Evolutionary conservation across 2,329 filamentous ascomycete genomes (phyloP), one percentile per base, ranked within the genome.

Genomic region (Bertia moriformis): DNA sequence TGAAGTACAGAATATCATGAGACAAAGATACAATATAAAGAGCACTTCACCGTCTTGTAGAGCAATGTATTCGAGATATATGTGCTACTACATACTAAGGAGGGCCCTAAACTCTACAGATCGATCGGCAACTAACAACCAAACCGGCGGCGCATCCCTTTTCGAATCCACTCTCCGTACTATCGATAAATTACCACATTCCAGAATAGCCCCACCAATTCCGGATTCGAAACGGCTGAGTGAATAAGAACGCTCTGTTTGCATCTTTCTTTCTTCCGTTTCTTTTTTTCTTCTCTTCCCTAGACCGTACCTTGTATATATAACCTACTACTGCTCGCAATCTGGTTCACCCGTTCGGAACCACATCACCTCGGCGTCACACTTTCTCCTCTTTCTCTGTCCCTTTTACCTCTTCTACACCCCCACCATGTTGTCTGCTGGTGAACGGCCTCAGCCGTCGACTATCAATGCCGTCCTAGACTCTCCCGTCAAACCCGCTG

Each of bases 381-480:
- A 29, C 24, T 29, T n/a, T 29, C n/a, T 29, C 10, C n/a, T n/a
- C 24, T 10, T n/a, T 24, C 40, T 39, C 33, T 17, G 14, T 42
- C 27, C 18, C 24, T 29, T n/a, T 29, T 29, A n/a, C 24, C 10
- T 41, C 38, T 43, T 20, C 38, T 42, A 42, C 43, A 41, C 20
- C 42, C 41, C 19, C 40, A 43, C 37, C 42, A 45, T 39, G 42
- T 42, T 44, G 41, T 40, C 32, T 40, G 42, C 38, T 40, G 41
- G 40, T 41, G 43, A 42, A 18, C 39, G 38, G 41, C 42, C 43
- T 42, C 43, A 42, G 40, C 43, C 41, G 42, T 39, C 38, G 22
- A 45, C 37, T 40, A 43, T n/a, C 41, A 45, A 38, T 39, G 41
- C n/a, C 41, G 37, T 14, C 37, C 42, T 18, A 35, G 32, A 35